A percentile compares a stretch with the other conserved stretches of the same genome.
Conservation (phyloP, 805 yeast genomes). For the Grigorovia transvaalensis region DNA sequence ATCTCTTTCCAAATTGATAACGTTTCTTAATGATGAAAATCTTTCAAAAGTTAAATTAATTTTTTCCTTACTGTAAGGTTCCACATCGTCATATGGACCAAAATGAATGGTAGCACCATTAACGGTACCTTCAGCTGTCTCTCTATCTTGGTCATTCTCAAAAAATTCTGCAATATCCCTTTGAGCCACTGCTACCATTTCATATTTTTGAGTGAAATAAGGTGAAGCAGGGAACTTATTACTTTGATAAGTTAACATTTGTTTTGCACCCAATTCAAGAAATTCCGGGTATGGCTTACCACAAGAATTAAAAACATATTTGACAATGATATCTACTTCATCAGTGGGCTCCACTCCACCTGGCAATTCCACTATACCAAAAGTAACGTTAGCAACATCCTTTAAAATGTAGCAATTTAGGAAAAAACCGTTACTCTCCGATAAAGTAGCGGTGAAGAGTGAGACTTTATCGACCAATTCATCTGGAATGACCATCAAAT, state of each 20-base stretch:
- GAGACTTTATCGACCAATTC: constrained; percentile 35
- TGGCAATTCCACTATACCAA: constrained; percentile 45
- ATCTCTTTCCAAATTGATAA: constrained; percentile 53
- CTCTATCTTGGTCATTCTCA: background rate
- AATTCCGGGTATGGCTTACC: constrained; percentile 54
- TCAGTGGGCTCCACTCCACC: constrained; percentile 59
- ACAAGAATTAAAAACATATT: constrained; percentile 38
- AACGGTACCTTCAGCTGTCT: constrained; percentile 23
- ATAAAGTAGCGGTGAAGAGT: constrained; percentile 33
- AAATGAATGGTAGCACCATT: constrained; percentile 19
- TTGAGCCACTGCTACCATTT: constrained; percentile 31
- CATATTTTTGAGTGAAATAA: constrained; percentile 40
- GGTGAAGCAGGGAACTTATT: constrained; percentile 49
- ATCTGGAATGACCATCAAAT: constrained; percentile 49
- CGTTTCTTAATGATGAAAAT: constrained; percentile 54
- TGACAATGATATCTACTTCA: constrained; percentile 37
- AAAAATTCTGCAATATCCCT: constrained; percentile 24
- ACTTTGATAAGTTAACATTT: constrained; percentile 45
- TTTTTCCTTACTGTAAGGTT: constrained; percentile 34
- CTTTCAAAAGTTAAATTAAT: constrained; percentile 52
- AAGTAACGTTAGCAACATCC: constrained; percentile 25
- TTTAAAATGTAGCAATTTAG: constrained; percentile 19
- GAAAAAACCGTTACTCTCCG: constrained; percentile 14
- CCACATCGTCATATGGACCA: constrained; percentile 42
- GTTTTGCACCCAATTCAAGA: constrained; percentile 50